Conservation (phyloP, 495 filamentous ascomycete species). For the Penicillium lividum region DNA sequence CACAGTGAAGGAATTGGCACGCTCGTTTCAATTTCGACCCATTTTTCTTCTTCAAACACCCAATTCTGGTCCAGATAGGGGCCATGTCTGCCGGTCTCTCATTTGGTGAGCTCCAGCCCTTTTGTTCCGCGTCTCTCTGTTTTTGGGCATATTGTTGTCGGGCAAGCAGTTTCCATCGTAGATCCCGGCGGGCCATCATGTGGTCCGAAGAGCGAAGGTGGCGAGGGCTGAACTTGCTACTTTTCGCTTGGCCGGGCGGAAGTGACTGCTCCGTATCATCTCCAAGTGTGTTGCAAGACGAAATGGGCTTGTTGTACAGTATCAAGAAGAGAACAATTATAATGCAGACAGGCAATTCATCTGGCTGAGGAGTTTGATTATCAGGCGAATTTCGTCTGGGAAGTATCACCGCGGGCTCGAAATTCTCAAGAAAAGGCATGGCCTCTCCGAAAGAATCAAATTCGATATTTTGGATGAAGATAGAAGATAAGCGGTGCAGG, state of each 20-base stretch:
- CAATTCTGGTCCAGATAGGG: not conserved
- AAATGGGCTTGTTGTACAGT: not conserved
- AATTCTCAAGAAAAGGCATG: not conserved
- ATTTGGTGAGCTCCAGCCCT: not conserved
- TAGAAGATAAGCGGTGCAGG: not conserved
- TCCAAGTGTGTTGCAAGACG: not conserved
- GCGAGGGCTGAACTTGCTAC: not conserved
- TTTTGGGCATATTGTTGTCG: not conserved
- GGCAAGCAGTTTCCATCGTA: not conserved
- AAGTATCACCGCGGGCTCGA: not conserved
- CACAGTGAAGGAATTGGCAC: not conserved
- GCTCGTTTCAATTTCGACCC: not conserved
- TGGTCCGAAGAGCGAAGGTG: not conserved
- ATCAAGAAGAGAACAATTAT: not conserved
- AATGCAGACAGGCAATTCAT: not conserved
- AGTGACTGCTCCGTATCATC: not conserved
- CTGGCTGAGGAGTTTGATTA: not conserved
- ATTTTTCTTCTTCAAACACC: not conserved
- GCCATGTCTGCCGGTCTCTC: not conserved
- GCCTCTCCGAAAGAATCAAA: not conserved
- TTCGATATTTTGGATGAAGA: not conserved
- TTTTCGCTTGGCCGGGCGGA: not conserved
- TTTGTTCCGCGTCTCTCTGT: not conserved
- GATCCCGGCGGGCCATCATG: not conserved
- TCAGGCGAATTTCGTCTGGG: not conserved